phyloP scores from a whole-genome alignment of 176 grass and related monocot genomes.

The Cocos nucifera region DNA sequence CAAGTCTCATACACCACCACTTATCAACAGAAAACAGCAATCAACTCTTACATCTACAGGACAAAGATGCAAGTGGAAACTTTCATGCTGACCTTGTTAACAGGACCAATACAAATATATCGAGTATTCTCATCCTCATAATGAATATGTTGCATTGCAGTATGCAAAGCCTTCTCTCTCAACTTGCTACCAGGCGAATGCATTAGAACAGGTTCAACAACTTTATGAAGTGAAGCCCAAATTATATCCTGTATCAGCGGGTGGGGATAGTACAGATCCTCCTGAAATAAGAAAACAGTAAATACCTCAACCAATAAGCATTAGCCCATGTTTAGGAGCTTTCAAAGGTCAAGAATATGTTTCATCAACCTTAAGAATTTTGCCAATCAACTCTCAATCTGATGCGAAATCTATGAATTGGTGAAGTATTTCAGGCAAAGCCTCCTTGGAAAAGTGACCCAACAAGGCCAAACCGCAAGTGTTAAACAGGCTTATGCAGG shows the following conservation, averaged over 20 bases:
- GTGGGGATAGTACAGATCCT: conserved; percentile 96
- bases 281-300: conserved; percentile 37
- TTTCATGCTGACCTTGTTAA: conserved; percentile 62
- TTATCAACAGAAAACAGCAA: too few relatives aligned
- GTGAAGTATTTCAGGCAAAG: too few relatives aligned
- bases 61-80: neutral
- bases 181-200: conserved; percentile 78
- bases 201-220: conserved; percentile 82
- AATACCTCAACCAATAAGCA: too few relatives aligned
- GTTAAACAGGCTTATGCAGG: too few relatives aligned
- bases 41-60: neutral
- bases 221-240: conserved; percentile 87
- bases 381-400: too few relatives aligned
- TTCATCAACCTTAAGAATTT: too few relatives aligned
- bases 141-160: conserved; percentile 79
- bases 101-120: conserved; percentile 94
- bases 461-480: too few relatives aligned
- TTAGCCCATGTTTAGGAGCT: too few relatives aligned
- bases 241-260: conserved; percentile 87
- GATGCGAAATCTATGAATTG: too few relatives aligned
- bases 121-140: conserved; percentile 98
- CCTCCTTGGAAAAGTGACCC: too few relatives aligned
- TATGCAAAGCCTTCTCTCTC: conserved; percentile 65
- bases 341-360: too few relatives aligned
- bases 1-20: too few relatives aligned